These are phyloP conservation scores for Wolfiporia cocos DNA, from an alignment of 1,284 basidiomycete genomes.

Conservation along the genomic window DNA sequence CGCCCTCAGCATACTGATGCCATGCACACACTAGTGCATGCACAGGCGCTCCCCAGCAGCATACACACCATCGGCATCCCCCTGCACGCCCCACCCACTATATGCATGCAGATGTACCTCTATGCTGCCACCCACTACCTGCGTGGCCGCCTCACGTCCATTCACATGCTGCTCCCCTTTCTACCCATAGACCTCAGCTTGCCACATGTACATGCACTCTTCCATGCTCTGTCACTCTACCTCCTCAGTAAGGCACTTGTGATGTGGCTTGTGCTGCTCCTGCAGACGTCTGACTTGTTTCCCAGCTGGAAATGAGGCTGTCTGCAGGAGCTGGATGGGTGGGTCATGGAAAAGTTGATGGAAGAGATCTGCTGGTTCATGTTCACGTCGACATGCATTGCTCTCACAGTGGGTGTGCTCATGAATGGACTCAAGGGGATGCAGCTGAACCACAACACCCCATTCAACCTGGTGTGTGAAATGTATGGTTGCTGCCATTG, in stretches of 20 bases:
- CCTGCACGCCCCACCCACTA: slow-evolving; percentile 36
- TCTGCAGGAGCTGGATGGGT: slow-evolving; percentile 34
- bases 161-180: slow-evolving; percentile 25
- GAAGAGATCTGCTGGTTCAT: slow-evolving; percentile 65
- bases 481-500: background rate
- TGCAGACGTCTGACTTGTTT: slow-evolving; percentile 46
- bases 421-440: slow-evolving; percentile 61
- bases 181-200: slow-evolving; percentile 58
- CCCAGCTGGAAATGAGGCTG: slow-evolving; percentile 25
- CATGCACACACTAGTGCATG: background rate
- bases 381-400: slow-evolving; percentile 58
- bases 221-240: slow-evolving; percentile 60
- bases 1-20: background rate
- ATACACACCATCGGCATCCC: slow-evolving; percentile 74
- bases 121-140: slow-evolving; percentile 15
- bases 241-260: slow-evolving; percentile 47
- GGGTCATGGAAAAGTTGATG: slow-evolving; percentile 48
- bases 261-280: slow-evolving; percentile 49
- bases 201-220: slow-evolving; percentile 46
- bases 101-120: too few species aligned
- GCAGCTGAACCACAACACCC: slow-evolving; percentile 43
- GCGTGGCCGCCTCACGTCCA: slow-evolving; percentile 14
- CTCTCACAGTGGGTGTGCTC: slow-evolving; percentile 58
- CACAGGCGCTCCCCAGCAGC: slow-evolving; percentile 62
- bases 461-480: slow-evolving; percentile 57